These are phyloP conservation scores for Lichtheimia ornata DNA, from an alignment of 371 early-diverging fungal species.

Conservation along the genomic window DNA sequence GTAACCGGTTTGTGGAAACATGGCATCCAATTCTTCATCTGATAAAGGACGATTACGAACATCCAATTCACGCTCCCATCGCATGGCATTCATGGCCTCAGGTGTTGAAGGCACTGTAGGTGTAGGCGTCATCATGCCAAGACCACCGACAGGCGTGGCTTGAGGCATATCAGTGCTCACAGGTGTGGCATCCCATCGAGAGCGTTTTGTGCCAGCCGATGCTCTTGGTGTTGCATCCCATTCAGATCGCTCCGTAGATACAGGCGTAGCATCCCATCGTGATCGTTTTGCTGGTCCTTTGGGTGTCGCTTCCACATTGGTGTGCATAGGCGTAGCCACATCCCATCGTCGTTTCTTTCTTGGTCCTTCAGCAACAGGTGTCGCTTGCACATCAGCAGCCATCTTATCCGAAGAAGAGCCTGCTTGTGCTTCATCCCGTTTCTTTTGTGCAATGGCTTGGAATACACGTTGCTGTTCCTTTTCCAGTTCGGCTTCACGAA, in stretches of 20 bases:
- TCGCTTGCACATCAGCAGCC: slow-evolving; percentile 21
- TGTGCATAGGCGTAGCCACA: slow-evolving; percentile 71
- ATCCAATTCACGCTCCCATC: slow-evolving; percentile 88
- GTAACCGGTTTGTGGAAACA: slow-evolving; percentile 93
- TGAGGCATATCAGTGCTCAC: slow-evolving; percentile 50
- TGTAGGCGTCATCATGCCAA: slow-evolving; percentile 79
- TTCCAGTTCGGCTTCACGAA: slow-evolving; percentile 85
- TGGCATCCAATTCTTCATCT: slow-evolving; percentile 93
- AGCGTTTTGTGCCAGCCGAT: slow-evolving; percentile 49
- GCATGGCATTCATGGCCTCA: slow-evolving; percentile 71
- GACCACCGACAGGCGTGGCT: slow-evolving; percentile 79
- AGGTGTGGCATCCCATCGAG: slow-evolving; percentile 86
- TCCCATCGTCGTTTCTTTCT: slow-evolving; percentile 85
- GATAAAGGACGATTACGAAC: slow-evolving; percentile 81
- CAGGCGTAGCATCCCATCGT: slow-evolving; percentile 88
- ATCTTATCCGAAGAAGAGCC: slow-evolving; percentile 28
- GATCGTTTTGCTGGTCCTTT: slow-evolving; percentile 54
- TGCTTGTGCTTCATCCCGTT: slow-evolving; percentile 59
- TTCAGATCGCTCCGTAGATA: slow-evolving; percentile 41
- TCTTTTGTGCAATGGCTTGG: slow-evolving; percentile 73
- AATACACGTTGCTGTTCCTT: slow-evolving; percentile 73
- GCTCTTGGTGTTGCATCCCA: slow-evolving; percentile 76
- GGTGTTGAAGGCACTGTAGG: slow-evolving; percentile 82
- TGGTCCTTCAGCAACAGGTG: slow-evolving; percentile 35
- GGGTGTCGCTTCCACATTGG: slow-evolving; percentile 70